Percentiles rank a stretch among this genome's conserved stretches.
These are phyloP conservation scores for Globisporangium emineosum DNA, from an alignment of 352 stramenopile species.

Conservation along the genomic window DNA sequence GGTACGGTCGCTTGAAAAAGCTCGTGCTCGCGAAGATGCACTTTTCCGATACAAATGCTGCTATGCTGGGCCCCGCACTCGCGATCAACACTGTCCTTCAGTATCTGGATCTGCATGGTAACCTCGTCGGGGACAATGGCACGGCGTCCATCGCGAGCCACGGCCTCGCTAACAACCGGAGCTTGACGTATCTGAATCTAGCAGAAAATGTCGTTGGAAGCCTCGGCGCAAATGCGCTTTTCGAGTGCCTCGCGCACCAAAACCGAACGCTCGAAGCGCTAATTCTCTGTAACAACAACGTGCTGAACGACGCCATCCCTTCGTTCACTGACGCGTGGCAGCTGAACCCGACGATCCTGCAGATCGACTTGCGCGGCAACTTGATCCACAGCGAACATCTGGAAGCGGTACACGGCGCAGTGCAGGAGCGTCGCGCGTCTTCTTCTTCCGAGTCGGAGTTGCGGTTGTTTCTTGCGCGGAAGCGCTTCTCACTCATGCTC, in stretches of 20 bases:
- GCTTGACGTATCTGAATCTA: conserved; percentile 52
- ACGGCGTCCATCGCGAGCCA: conserved; percentile 33
- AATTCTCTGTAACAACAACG: conserved; percentile 58
- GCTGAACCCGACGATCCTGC: conserved; percentile 37
- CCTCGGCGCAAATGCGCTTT: conserved; percentile 42
- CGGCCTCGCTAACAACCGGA: conserved; percentile 39
- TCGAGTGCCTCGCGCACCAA: conserved; percentile 27
- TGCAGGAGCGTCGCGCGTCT: conserved; percentile 27
- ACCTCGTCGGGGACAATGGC: conserved; percentile 40
- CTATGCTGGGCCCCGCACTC: conserved; percentile 38
- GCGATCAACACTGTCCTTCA: conserved; percentile 56
- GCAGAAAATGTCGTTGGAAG: conserved; percentile 60
- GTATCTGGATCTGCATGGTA: conserved; percentile 58
- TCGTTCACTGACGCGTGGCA: conserved; percentile 30
- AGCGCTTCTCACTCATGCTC: conserved; percentile 23
- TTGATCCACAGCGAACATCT: conserved; percentile 48
- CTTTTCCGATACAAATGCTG: conserved; percentile 37
- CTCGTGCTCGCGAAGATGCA: conserved; percentile 42
- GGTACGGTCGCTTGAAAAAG: conserved; percentile 52
- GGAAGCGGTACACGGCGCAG: conserved; percentile 19
- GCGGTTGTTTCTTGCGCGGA: conserved; percentile 44
- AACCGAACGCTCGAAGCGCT: conserved; percentile 47
- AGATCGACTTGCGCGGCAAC: conserved; percentile 54
- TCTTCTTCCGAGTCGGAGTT: conserved; percentile 32
- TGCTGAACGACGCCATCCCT: conserved; percentile 50